phyloP scores from a whole-genome alignment of 805 yeast species.

The Osmozyma mogii region DNA sequence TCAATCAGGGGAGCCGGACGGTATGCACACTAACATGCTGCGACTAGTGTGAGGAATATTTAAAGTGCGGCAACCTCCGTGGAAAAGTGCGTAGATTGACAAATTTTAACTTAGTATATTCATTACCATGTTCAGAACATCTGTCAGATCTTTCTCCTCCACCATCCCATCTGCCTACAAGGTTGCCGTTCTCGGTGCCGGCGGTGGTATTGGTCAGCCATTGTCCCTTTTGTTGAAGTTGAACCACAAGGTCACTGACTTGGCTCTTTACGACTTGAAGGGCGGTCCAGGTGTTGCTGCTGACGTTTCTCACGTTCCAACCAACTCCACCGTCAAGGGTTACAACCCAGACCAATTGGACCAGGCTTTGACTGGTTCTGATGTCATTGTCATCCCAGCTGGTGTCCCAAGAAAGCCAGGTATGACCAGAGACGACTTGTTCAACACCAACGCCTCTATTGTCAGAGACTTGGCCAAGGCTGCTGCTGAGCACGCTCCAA shows the following conservation, averaged over 20 bases:
- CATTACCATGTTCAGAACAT: conserved; percentile 59
- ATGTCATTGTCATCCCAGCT: conserved; percentile 89
- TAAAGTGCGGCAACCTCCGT: too few species aligned
- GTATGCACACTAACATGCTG: too few species aligned
- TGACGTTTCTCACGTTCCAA: conserved; percentile 88
- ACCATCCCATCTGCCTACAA: conserved; percentile 58
- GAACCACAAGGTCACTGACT: conserved; percentile 79
- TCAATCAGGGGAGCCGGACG: too few species aligned
- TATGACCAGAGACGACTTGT: conserved; percentile 96
- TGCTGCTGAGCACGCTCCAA: conserved; percentile 73
- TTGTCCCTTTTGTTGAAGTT: conserved; percentile 75
- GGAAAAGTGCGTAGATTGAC: too few species aligned
- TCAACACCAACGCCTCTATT: conserved; percentile 93
- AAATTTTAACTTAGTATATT: too few species aligned
- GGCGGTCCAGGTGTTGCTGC: conserved; percentile 98
- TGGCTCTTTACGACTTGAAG: conserved; percentile 80
- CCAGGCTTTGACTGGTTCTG: conserved; percentile 69
- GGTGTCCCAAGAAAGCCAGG: conserved; percentile 99
- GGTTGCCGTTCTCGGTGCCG: conserved; percentile 75
- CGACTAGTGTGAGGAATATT: too few species aligned
- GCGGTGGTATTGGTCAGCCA: conserved; percentile 93
- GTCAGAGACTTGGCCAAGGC: conserved; percentile 89
- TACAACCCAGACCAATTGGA: conserved; percentile 74
- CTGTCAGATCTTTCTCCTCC: conserved; percentile 60
- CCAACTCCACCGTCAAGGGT: conserved; percentile 83